These are phyloP conservation scores for Fusarium secorum DNA, from an alignment of 2,329 filamentous ascomycete species.

Conservation along the genomic window DNA sequence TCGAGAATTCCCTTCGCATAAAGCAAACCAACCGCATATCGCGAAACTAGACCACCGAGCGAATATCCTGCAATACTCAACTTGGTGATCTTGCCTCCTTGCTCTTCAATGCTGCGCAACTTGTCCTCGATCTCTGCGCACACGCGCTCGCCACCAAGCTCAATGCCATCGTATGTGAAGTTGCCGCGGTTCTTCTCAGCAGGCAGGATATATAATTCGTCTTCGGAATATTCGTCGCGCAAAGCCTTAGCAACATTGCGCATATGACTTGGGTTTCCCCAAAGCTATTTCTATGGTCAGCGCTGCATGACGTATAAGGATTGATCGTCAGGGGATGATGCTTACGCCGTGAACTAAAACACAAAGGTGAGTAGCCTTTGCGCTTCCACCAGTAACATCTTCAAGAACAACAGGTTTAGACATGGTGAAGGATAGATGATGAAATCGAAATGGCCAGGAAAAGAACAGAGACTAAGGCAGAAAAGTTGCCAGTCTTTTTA, in stretches of 20 bases:
- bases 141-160: constrained; percentile 71
- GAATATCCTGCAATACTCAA: constrained; percentile 91
- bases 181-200: constrained; percentile 77
- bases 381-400: constrained; percentile 58
- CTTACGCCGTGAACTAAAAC: constrained; percentile 80
- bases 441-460: neutral
- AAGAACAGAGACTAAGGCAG: neutral
- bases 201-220: constrained; percentile 73
- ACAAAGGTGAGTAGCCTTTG: constrained; percentile 73
- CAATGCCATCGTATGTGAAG: constrained; percentile 76
- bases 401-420: constrained; percentile 16
- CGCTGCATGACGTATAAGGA: constrained; percentile 23
- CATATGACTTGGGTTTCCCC: constrained; percentile 82
- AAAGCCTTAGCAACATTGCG: constrained; percentile 71
- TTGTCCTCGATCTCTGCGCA: constrained; percentile 73
- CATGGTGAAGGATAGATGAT: constrained; percentile 36
- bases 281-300: constrained; percentile 60
- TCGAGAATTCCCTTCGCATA: constrained; percentile 83
- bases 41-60: constrained; percentile 82
- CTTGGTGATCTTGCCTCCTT: constrained; percentile 77
- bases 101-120: constrained; percentile 61
- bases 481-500: neutral
- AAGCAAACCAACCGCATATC: constrained; percentile 86
- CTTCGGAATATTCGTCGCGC: constrained; percentile 65
- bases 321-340: constrained; percentile 33